Evolutionary conservation across 2,329 filamentous ascomycete genomes (phyloP), one percentile per base, ranked within the genome.

Genomic region (Lasiodiplodia theobromae): DNA sequence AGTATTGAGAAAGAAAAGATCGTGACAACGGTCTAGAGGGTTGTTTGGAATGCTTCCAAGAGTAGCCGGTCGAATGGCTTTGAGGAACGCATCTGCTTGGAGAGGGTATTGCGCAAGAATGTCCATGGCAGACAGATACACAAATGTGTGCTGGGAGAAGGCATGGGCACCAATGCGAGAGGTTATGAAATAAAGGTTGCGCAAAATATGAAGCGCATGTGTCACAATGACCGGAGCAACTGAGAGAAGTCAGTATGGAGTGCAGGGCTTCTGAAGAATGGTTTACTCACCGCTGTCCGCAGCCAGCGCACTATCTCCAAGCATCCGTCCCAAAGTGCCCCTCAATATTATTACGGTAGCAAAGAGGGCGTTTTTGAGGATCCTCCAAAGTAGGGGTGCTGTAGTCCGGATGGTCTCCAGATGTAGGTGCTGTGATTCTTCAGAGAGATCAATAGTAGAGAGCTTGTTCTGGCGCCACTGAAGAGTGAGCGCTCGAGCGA

Each of bases 1-100:
- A 0, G 91, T 88, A 75, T 96, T 96, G 71, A 97, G 86, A 80
- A 96, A 97, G 82, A 93, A 97, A 18, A 97, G 86, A 76, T 96
- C 92, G n/a, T 95, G 82, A 21, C 87, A 90, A 68, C 91, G 86
- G 72, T 93, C 88, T 2, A 93, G 82, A 5, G 91, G 88, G 71
- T 91, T 87, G 6, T 82, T 80, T 0, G 91, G 87, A 38, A 91
- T 88, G 49, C 83, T 79, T 51, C 86, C 85, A 21, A 85, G 77
- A 69, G 86, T 82, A 52, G 79, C 78, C 6, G 88, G 88, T 68
- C 86, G 85, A 62, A 91, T 90, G 23, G 87, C 86, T 70, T 84
- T 83, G 28, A 97, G 81, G 73, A 96, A 92, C 23, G 86, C 83
- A 70, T 90, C 86, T 4, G 88, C 86, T 34, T 91, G 86, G 12